Evolutionary conservation across 2,329 filamentous ascomycete genomes (phyloP).

Genomic region (Elsinoe perseae): DNA sequence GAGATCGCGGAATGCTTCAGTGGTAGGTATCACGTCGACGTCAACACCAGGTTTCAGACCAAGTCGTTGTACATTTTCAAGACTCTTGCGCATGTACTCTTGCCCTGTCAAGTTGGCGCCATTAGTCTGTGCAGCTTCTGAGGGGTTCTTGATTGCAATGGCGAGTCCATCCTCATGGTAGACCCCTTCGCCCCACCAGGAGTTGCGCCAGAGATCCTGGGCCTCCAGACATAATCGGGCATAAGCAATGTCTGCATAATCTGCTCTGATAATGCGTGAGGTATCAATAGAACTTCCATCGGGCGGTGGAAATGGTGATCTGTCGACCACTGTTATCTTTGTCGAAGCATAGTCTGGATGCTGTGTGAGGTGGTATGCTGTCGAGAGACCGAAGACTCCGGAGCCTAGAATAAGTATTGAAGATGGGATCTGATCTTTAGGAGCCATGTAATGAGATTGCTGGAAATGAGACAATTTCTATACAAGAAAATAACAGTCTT

Average conservation of each 20-base stretch:
- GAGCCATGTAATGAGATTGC: not conserved
- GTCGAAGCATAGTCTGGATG: slow-evolving; percentile 47
- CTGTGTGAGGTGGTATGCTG: slow-evolving; percentile 61
- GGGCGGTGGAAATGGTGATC: slow-evolving; percentile 50
- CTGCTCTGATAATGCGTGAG: slow-evolving; percentile 57
- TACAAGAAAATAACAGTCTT: not conserved
- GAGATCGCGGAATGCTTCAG: slow-evolving; percentile 33
- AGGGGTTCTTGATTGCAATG: slow-evolving; percentile 47
- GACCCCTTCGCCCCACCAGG: slow-evolving; percentile 53
- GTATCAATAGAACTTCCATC: slow-evolving; percentile 47
- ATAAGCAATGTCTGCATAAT: slow-evolving; percentile 78
- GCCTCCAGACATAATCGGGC: slow-evolving; percentile 64
- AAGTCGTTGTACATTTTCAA: slow-evolving; percentile 53
- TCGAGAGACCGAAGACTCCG: slow-evolving; percentile 53
- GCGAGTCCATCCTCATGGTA: slow-evolving; percentile 65
- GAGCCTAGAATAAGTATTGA: slow-evolving; percentile 44
- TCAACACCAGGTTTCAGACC: slow-evolving; percentile 32
- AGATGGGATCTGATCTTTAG: slow-evolving; percentile 26
- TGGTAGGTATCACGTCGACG: slow-evolving; percentile 33
- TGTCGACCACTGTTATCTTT: slow-evolving; percentile 52
- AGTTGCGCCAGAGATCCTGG: slow-evolving; percentile 60
- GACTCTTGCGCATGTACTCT: slow-evolving; percentile 54
- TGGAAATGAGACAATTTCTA: not conserved
- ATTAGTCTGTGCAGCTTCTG: slow-evolving; percentile 32
- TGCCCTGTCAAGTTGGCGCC: slow-evolving; percentile 25